A percentile compares a stretch with the other conserved stretches of the same genome.
These are phyloP conservation scores for Salix viminalis DNA, from an alignment of 345 rosid species.

Conservation along the genomic window DNA sequence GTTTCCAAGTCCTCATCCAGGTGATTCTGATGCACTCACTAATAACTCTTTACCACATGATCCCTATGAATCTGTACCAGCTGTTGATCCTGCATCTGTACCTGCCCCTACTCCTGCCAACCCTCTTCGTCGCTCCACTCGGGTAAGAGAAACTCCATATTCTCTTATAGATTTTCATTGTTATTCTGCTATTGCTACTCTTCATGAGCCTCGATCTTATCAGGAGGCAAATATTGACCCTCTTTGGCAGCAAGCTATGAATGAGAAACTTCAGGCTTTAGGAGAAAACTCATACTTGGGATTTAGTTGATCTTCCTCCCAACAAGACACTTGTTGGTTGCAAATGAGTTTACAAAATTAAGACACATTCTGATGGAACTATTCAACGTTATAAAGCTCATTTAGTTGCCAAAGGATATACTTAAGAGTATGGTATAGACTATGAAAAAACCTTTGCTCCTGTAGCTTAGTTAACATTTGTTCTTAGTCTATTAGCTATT, in stretches of 20 bases:
- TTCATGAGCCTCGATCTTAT: not conserved
- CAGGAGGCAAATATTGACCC: not conserved
- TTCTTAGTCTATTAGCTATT: too few species aligned
- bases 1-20: not conserved
- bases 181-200: not conserved
- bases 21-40: not conserved
- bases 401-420: not conserved
- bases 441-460: not conserved
- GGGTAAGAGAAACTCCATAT: not conserved
- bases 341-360: not conserved
- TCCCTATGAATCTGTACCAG: not conserved
- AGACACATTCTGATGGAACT: not conserved
- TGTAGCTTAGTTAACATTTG: not conserved
- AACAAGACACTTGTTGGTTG: not conserved
- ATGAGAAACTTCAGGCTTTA: not conserved
- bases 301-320: not conserved
- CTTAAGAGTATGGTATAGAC: not conserved
- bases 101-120: too few species aligned
- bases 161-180: not conserved
- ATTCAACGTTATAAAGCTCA: not conserved
- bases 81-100: not conserved
- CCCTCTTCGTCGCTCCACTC: not conserved
- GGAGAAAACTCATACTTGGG: slow-evolving; percentile 3
- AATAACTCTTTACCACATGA: not conserved
- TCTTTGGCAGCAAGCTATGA: not conserved